Base-by-base conservation (phyloP, 768 basidiomycete genomes). In the Boletellus ananas region DNA sequence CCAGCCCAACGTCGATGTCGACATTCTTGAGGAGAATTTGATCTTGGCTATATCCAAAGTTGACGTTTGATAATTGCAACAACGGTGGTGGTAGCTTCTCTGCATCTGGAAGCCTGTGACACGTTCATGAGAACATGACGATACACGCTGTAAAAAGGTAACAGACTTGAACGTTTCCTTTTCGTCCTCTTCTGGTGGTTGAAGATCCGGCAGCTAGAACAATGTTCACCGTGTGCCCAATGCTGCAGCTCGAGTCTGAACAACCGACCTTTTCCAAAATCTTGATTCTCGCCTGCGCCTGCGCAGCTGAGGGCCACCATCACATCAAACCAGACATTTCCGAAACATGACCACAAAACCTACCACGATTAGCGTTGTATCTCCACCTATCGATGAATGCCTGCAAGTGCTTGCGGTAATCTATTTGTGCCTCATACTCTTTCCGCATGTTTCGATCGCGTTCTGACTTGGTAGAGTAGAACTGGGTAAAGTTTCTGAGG, bases 321-420 rank as follows among this genome's bases (percentile, higher is more conserved):
- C 8, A 29, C 14, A 12, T 60, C 53, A 61, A 21, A 35, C 17
- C 7, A 13, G 27, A 43, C 16, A 40, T 16, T 21, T 17, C 1
- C 8, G 16, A 43, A 25, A 18, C 6, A 23, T n/a, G 42, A 50
- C 34, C 9, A 8, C 31, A 23, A 17, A n/a, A 52, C 68, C 52
- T 68, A 80, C 87, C 87, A 60, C 94, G 80, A 66, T 95, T 95
- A 50, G 94, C 94, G 59, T 97, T 97, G 70, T 97, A 97, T 60
- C 95, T 78, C 96, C 96, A 99, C 46, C 93, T 79, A 61, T 98
- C 96, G 59, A 99, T 97, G 73, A 96, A 99, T 0, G 95, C 94
- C 65, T 98, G 95, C 27, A 98, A 72, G 73, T 96, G 92, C 61
- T 89, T 88, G 48, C 96, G 80, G 66, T 98, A 98, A 10, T 89